Evolutionary conservation across 371 early-diverging fungal genomes (phyloP), one percentile per base, ranked within the genome.

Genomic region (Encephalitozoon romaleae): DNA sequence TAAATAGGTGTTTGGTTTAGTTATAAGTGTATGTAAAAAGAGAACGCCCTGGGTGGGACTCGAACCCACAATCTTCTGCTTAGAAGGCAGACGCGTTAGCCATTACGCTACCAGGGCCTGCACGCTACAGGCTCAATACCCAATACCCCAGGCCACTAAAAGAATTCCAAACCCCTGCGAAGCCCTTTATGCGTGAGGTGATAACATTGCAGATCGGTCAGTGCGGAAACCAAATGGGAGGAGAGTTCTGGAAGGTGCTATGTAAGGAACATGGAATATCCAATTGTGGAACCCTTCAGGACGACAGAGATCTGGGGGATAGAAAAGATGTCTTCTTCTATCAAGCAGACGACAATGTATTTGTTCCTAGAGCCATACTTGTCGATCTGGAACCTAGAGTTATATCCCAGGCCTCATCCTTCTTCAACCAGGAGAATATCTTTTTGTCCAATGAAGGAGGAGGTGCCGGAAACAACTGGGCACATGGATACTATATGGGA

Each of bases 281-380:
- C 65, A 84, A 85, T 32, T 91, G 91, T 75, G 94, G 93, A 12
- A 86, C 78, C n/a, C 9, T 69, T 30, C 23, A 15, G 25, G 25
- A 64, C n/a, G 41, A 49, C 25, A 34, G 18, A 63, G 70, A 70
- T 12, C 51, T 66, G 28, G 65, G 68, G 8, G 84, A 86, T 85
- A 86, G 96, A 78, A 97, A 96, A 86, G 96, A 96, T 81, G 93
- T 94, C 28, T 98, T 96, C 80, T 98, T 96, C 82, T 97, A 97
- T 84, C 95, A 96, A 85, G 92, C 94, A 18, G 93, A 93, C 81
- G 92, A 94, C 80, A 91, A 90, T 77, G 92, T 91, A 77, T 93
- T 91, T 81, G 91, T 94, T 74, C 95, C 95, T 30, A 87, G 95
- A 63, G 89, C 93, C 3, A 87, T 93, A 26, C 87, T 94, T 47